Evolutionary conservation across 2,329 filamentous ascomycete species (phyloP), one percentile per base, ranked within the genome.

Genomic region (Beauveria rudraprayagi): DNA sequence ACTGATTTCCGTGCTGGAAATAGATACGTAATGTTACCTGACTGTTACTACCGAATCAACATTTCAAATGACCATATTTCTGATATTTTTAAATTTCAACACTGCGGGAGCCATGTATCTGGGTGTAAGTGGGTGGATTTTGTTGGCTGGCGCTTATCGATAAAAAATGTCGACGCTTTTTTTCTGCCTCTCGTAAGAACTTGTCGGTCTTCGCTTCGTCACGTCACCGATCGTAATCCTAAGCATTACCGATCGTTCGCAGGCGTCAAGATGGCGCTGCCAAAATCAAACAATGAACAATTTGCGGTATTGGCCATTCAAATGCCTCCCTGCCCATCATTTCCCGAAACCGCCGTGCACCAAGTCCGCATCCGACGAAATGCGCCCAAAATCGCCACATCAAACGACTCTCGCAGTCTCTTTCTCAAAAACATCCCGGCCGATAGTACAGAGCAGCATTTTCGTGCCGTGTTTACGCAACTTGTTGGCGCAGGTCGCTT

Each of bases 401-500:
- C 83, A 60, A 83, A 89, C 72, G 89, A 93, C 67, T 78, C 84
- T 17, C 87, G 92, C 67, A 92, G 90, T 63, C 81, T 99, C 19
- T 99, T 96, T 75, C 72, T 96, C n/a, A 89, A 92, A 65, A 97
- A 99, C 69, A 77, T 95, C 1, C 94, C 94, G 7, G 80, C 88
- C 64, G 92, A 97, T 70, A 87, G 91, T 62, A 95, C 91, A 5
- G 87, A 91, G 61, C 73, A 79, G 1, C 90, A 92, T 68, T 80
- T 97, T 47, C 86, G 91, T 50, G 80, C 86, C 47, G 77, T 97
- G 0, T 95, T 97, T 67, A 77, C 84, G 1, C 78, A 82, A 1
- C 83, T 95, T 17, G 81, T 97, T 0, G 89, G 90, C 9, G 86
- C 88, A 0, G 90, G 89, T 3, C 82, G 89, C 52, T 89, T 97